Conservation (phyloP, 139 green algal species). For the Mychonastes homosphaera region DNA sequence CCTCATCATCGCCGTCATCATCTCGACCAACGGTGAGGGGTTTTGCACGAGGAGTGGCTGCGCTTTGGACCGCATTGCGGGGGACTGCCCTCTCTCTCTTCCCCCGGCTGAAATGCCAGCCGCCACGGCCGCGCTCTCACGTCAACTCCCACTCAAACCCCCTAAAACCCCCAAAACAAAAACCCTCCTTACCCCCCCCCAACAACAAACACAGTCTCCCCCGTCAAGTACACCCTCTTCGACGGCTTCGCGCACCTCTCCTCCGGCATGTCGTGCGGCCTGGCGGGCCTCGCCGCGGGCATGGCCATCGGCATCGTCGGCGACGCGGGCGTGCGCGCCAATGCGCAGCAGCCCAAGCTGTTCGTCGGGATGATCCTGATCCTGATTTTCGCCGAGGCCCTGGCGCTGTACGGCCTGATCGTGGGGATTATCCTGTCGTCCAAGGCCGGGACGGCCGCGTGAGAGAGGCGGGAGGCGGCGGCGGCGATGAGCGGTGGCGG, state of each 20-base stretch:
- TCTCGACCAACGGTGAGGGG: constrained; percentile 83
- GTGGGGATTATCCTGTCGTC: constrained; percentile 93
- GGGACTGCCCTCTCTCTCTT: no score
- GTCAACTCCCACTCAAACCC: background rate
- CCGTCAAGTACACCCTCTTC: constrained; percentile 87
- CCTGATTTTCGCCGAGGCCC: constrained; percentile 99
- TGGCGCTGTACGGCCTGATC: constrained; percentile 97
- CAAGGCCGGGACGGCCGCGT: constrained; percentile 61
- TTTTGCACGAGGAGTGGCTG: background rate
- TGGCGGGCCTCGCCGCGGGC: constrained; percentile 86
- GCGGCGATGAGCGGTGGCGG: no score
- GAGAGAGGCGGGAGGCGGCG: no score
- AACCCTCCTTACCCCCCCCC: background rate
- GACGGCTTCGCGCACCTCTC: constrained; percentile 97
- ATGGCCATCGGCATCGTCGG: constrained; percentile 99
- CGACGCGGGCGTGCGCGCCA: constrained; percentile 93
- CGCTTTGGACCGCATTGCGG: no score
- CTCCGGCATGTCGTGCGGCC: constrained; percentile 86
- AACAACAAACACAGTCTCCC: constrained; percentile 60
- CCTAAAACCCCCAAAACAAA: background rate
- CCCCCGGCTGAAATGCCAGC: no score
- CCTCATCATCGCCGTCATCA: constrained; percentile 99
- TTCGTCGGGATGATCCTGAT: constrained; percentile 99
- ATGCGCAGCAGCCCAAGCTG: constrained; percentile 99
- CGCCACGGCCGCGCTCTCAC: no score